These are phyloP conservation scores for Trypanosoma avium DNA, from an alignment of 208 protist species.

Conservation along the genomic window DNA sequence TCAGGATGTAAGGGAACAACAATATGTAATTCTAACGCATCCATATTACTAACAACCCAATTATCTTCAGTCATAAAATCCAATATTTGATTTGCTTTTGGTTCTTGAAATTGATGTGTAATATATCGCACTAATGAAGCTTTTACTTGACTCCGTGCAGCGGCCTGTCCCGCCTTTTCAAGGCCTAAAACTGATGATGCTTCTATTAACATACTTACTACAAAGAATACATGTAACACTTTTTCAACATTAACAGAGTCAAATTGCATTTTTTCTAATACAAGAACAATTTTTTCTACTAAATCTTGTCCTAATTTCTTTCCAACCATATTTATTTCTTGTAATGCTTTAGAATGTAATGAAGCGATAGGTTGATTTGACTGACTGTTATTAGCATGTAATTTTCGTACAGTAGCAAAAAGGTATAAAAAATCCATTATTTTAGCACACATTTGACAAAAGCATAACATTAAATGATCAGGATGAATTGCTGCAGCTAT, in stretches of 20 bases:
- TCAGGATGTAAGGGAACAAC: conserved; percentile 55
- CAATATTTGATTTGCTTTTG: conserved; percentile 58
- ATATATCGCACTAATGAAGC: conserved; percentile 54
- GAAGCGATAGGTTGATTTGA: conserved; percentile 30
- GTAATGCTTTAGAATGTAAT: conserved; percentile 45
- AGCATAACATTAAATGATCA: conserved; percentile 64
- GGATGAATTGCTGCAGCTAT: conserved; percentile 77
- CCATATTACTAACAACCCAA: conserved; percentile 56
- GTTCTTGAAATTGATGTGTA: conserved; percentile 45
- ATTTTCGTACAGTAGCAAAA: conserved; percentile 49
- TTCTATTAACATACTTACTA: conserved; percentile 76
- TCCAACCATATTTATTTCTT: conserved; percentile 47
- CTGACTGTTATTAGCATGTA: conserved; percentile 54
- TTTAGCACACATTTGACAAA: conserved; percentile 72
- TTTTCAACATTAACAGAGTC: conserved; percentile 53
- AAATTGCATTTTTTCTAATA: conserved; percentile 44
- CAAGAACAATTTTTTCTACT: conserved; percentile 66
- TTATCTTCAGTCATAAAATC: conserved; percentile 69
- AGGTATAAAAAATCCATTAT: conserved; percentile 81
- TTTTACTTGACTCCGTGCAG: conserved; percentile 49
- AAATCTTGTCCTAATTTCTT: conserved; percentile 64
- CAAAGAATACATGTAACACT: conserved; percentile 77
- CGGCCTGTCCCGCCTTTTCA: conserved; percentile 39
- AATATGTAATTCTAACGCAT: conserved; percentile 53
- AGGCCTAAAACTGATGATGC: conserved; percentile 47